Conservation (phyloP, 352 stramenopile genomes). For the Blastocystis sp. region DNA sequence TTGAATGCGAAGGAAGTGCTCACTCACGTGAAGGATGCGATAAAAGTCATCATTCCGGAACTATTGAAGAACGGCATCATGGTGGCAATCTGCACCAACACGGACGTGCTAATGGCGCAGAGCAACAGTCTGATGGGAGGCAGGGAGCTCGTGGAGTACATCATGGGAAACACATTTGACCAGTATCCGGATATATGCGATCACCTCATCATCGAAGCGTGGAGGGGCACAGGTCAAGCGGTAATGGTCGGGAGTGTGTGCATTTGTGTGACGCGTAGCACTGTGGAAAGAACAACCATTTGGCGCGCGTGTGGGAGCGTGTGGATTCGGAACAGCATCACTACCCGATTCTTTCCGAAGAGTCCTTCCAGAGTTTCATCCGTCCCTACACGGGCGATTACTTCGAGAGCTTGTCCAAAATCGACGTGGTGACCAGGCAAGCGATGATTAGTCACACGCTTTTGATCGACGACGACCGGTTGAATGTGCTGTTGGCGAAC, state of each 20-base stretch:
- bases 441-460: slow-evolving; percentile 66
- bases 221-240: slow-evolving; percentile 11
- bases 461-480: slow-evolving; percentile 53
- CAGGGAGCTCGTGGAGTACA: slow-evolving; percentile 62
- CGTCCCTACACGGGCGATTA: slow-evolving; percentile 38
- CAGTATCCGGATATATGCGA: slow-evolving; percentile 63
- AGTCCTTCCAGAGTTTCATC: slow-evolving; percentile 41
- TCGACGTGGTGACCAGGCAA: slow-evolving; percentile 50
- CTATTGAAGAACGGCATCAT: slow-evolving; percentile 56
- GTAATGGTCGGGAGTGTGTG: neutral
- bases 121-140: slow-evolving; percentile 60
- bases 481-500: slow-evolving; percentile 48
- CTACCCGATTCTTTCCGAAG: slow-evolving; percentile 24
- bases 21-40: slow-evolving; percentile 52
- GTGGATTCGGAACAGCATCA: slow-evolving; percentile 53
- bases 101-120: slow-evolving; percentile 28
- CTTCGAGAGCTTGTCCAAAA: slow-evolving; percentile 35
- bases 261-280: neutral
- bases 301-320: slow-evolving; percentile 59
- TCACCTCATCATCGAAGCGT: slow-evolving; percentile 68
- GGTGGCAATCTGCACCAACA: slow-evolving; percentile 67
- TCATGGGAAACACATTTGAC: slow-evolving; percentile 64
- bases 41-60: slow-evolving; percentile 63
- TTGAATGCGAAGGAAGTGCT: slow-evolving; percentile 58
- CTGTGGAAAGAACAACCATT: slow-evolving; percentile 70